Evolutionary conservation across 2,329 filamentous ascomycete genomes (phyloP).

Genomic region (Pseudopithomyces maydicus): DNA sequence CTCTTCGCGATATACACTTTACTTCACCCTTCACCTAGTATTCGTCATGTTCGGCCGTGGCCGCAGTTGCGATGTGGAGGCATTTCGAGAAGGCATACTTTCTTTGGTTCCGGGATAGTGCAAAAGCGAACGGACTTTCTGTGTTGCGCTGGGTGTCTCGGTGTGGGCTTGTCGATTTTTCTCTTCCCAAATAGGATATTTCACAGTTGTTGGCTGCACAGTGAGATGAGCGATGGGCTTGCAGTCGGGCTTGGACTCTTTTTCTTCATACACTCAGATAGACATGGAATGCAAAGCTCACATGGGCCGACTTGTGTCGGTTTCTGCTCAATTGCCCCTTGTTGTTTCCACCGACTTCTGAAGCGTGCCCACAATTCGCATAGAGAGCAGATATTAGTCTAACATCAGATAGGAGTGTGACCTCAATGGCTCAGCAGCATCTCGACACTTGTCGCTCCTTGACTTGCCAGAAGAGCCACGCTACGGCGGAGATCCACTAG

Average conservation of each 20-base stretch:
- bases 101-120: conserved; percentile 6
- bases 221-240: conserved; percentile 4
- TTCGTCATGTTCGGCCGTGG: conserved; percentile 16
- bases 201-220: conserved; percentile 7
- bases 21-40: conserved; percentile 7
- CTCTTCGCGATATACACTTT: conserved; percentile 15
- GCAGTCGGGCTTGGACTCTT: background rate
- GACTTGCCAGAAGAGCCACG: too few relatives aligned
- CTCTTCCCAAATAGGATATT: conserved; percentile 1
- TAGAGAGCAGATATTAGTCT: too few relatives aligned
- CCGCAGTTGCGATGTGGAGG: conserved; percentile 18
- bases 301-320: conserved; percentile 7
- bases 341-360: background rate
- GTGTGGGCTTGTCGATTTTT: conserved; percentile 8
- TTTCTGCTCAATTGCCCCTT: background rate
- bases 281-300: conserved; percentile 35
- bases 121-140: conserved; percentile 30
- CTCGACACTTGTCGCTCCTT: too few relatives aligned
- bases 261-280: conserved; percentile 24
- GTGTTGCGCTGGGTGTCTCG: conserved; percentile 23
- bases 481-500: too few relatives aligned
- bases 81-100: conserved; percentile 21
- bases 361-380: background rate
- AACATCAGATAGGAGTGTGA: too few relatives aligned
- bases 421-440: too few relatives aligned